A percentile compares a stretch with the other conserved stretches of the same genome.
Evolutionary conservation across 495 filamentous ascomycete species (phyloP).

Genomic region (Penicillium malachiteum): DNA sequence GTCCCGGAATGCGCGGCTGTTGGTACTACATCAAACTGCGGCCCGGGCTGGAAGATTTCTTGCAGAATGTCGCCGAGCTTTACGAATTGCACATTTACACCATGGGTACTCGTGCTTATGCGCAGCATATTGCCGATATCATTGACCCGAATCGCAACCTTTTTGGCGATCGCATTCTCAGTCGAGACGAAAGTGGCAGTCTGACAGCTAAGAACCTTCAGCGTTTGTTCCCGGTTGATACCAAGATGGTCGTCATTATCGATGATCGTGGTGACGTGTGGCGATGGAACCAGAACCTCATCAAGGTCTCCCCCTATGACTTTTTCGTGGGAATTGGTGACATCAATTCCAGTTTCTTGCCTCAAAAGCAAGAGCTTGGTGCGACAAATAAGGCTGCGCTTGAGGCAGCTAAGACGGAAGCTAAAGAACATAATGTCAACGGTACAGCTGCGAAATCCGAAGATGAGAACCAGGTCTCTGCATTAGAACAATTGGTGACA

Average conservation of each 20-base stretch:
- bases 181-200: constrained; percentile 92
- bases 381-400: constrained; percentile 17
- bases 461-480: constrained; percentile 44
- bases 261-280: constrained; percentile 98
- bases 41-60: constrained; percentile 82
- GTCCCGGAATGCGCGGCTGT: constrained; percentile 67
- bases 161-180: constrained; percentile 93
- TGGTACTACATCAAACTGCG: constrained; percentile 99
- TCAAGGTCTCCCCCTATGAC: constrained; percentile 93
- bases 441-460: constrained; percentile 31
- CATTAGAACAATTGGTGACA: constrained; percentile 70
- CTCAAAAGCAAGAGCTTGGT: constrained; percentile 76
- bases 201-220: constrained; percentile 86
- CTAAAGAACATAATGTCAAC: constrained; percentile 37
- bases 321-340: constrained; percentile 98
- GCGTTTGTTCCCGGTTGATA: constrained; percentile 92
- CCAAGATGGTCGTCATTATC: constrained; percentile 99
- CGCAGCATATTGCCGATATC: constrained; percentile 84
- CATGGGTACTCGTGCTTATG: constrained; percentile 96
- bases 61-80: constrained; percentile 72
- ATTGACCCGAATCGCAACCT: constrained; percentile 87
- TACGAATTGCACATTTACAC: constrained; percentile 99
- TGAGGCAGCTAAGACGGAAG: constrained; percentile 13
- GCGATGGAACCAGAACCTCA: constrained; percentile 88
- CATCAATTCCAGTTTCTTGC: constrained; percentile 97